These are phyloP conservation scores for Cubamyces sp. DNA, from an alignment of 768 basidiomycete genomes.

Conservation along the genomic window DNA sequence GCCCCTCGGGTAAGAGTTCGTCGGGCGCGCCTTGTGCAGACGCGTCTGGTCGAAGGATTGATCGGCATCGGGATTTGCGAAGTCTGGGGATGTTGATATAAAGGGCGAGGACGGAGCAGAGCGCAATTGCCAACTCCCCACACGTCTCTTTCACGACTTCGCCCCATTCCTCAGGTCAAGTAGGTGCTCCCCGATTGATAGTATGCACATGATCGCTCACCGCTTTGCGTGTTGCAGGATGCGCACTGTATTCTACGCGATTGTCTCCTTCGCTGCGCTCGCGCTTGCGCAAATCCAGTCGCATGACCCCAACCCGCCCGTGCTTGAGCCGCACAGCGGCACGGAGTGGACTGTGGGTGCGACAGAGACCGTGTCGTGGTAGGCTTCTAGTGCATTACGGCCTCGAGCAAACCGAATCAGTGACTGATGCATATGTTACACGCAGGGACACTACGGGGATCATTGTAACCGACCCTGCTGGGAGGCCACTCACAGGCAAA, in stretches of 20 bases:
- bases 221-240: neutral
- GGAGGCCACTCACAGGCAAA: neutral
- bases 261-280: constrained; percentile 3
- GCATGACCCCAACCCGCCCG: neutral
- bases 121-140: neutral
- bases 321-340: neutral
- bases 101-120: neutral
- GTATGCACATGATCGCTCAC: too few relatives aligned
- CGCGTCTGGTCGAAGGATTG: neutral
- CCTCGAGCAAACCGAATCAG: neutral
- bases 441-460: neutral
- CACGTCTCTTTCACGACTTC: neutral
- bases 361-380: constrained; percentile 4
- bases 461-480: neutral
- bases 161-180: neutral
- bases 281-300: constrained; percentile 3
- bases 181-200: neutral
- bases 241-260: neutral
- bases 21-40: neutral
- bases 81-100: neutral
- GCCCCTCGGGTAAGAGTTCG: neutral
- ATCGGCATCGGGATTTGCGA: neutral
- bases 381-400: neutral
- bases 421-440: too few relatives aligned
- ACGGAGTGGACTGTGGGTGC: neutral